Percentiles rank a stretch among this genome's conserved stretches.
These are phyloP conservation scores for Mortierella claussenii DNA, from an alignment of 192 early-diverging fungal species.

Conservation along the genomic window DNA sequence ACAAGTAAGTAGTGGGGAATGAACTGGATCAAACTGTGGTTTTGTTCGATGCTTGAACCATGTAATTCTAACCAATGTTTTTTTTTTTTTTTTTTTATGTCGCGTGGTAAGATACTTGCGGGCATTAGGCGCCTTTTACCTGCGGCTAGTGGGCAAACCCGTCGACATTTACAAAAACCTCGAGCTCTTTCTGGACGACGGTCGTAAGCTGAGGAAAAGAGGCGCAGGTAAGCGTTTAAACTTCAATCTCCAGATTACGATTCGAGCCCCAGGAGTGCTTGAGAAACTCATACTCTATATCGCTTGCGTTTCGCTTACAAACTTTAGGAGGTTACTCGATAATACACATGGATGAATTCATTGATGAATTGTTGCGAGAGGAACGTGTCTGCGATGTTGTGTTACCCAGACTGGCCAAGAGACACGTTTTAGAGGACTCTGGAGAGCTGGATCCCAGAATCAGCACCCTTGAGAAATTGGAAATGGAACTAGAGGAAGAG, in stretches of 20 bases:
- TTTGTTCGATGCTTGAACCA: background rate
- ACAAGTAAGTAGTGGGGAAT: conserved; percentile 25
- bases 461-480: conserved; percentile 76
- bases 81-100: background rate
- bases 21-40: background rate
- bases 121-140: conserved; percentile 90
- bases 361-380: conserved; percentile 83
- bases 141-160: conserved; percentile 81
- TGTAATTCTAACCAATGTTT: background rate
- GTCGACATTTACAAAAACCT: conserved; percentile 85
- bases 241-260: background rate
- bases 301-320: background rate
- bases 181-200: conserved; percentile 89
- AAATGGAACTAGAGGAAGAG: conserved; percentile 50
- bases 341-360: conserved; percentile 90
- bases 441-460: conserved; percentile 84
- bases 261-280: no score
- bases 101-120: conserved; percentile 88
- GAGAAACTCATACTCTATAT: no score
- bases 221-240: conserved; percentile 50
- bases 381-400: conserved; percentile 89
- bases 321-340: conserved; percentile 47
- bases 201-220: conserved; percentile 81
- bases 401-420: conserved; percentile 84
- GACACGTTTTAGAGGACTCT: conserved; percentile 84